A percentile compares a stretch with the other conserved stretches of the same genome.
phyloP scores from a whole-genome alignment of 345 rosid genomes.

The Linum usitatissimum region DNA sequence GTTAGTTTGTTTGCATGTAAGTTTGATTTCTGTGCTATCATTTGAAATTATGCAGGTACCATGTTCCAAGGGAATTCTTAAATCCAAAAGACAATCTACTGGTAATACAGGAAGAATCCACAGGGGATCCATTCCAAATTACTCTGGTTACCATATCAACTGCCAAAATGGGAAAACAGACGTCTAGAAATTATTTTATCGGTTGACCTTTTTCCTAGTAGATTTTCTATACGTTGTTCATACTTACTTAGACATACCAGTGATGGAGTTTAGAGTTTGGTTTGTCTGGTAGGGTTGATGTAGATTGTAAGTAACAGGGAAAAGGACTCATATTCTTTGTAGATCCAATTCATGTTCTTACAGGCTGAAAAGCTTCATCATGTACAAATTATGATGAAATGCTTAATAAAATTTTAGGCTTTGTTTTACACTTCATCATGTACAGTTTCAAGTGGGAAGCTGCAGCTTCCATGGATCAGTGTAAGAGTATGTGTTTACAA shows the following conservation, averaged over 20 bases:
- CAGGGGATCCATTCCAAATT: background rate
- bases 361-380: background rate
- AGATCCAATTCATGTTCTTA: background rate
- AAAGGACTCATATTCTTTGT: background rate
- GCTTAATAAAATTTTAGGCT: too few species aligned
- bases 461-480: background rate
- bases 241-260: background rate
- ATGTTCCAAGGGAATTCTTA: background rate
- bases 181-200: background rate
- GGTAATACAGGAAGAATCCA: background rate
- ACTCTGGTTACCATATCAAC: background rate
- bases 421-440: too few species aligned
- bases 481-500: too few species aligned
- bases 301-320: too few species aligned
- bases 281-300: background rate
- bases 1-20: background rate
- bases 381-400: background rate
- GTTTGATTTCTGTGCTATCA: background rate
- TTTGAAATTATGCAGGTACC: background rate
- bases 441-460: too few species aligned
- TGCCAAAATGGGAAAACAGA: background rate
- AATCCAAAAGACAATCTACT: background rate
- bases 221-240: background rate
- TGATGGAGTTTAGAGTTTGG: background rate
- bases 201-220: background rate